These are phyloP conservation scores for Penicillium longicatenatum DNA, from an alignment of 495 filamentous ascomycete genomes.

Conservation along the genomic window DNA sequence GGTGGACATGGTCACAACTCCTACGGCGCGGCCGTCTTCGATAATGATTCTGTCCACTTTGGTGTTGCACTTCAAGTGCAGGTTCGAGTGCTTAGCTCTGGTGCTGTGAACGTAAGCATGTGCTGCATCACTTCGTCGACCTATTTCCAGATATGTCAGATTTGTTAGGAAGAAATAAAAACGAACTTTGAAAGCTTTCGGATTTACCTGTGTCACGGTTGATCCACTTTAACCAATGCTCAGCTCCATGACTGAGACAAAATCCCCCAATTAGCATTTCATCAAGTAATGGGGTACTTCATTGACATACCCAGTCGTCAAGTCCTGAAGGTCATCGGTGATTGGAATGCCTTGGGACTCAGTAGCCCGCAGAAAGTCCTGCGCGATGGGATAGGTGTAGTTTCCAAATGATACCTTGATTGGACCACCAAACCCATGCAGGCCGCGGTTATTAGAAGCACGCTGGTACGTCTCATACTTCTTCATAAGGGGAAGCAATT, in stretches of 20 bases:
- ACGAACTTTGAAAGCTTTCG: neutral
- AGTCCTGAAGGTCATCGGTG: conserved; percentile 69
- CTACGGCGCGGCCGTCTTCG: conserved; percentile 67
- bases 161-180: conserved; percentile 7
- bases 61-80: conserved; percentile 76
- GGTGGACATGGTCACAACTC: conserved; percentile 57
- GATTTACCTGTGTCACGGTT: conserved; percentile 58
- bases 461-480: conserved; percentile 86
- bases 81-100: conserved; percentile 63
- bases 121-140: conserved; percentile 65
- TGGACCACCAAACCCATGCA: conserved; percentile 78
- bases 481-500: conserved; percentile 77
- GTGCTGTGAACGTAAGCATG: conserved; percentile 75
- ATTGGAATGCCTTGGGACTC: conserved; percentile 76
- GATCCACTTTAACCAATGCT: conserved; percentile 65
- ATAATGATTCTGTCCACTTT: conserved; percentile 83
- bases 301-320: conserved; percentile 58
- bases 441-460: conserved; percentile 70
- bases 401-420: conserved; percentile 88
- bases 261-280: neutral
- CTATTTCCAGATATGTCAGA: conserved; percentile 17
- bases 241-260: conserved; percentile 33
- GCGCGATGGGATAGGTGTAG: conserved; percentile 69
- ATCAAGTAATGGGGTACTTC: no score
- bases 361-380: conserved; percentile 78